Conservation (phyloP, 768 basidiomycete species). For the Termitomyces sp. region DNA sequence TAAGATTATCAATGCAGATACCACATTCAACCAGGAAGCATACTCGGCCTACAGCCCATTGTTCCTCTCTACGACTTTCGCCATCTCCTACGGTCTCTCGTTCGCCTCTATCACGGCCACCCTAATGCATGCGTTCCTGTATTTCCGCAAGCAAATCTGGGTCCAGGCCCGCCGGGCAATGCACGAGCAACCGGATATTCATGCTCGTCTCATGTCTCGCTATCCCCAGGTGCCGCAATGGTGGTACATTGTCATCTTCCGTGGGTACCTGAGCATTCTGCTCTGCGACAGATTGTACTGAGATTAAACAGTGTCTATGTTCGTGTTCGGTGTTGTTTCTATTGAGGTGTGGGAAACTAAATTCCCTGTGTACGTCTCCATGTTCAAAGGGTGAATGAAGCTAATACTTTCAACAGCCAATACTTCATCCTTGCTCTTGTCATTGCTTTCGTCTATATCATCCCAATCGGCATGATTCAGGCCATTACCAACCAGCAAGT, state of each 20-base stretch:
- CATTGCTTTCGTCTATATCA: conserved; percentile 60
- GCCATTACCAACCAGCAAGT: conserved; percentile 81
- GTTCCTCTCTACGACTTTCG: conserved; percentile 67
- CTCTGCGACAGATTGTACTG: background rate
- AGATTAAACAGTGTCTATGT: conserved; percentile 43
- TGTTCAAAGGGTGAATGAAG: background rate
- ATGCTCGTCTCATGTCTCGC: conserved; percentile 72
- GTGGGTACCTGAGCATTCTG: conserved; percentile 23
- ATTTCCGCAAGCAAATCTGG: conserved; percentile 78
- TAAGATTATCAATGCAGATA: conserved; percentile 45
- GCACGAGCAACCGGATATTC: conserved; percentile 78
- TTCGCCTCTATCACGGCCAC: conserved; percentile 79
- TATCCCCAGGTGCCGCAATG: conserved; percentile 78
- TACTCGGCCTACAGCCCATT: conserved; percentile 58
- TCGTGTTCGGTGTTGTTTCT: conserved; percentile 59
- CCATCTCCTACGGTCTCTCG: conserved; percentile 75
- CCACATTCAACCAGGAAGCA: conserved; percentile 47
- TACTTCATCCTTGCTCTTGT: conserved; percentile 65
- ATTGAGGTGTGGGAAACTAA: conserved; percentile 69
- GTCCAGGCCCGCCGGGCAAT: conserved; percentile 62
- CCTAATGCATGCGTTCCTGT: conserved; percentile 63
- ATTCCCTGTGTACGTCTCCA: conserved; percentile 60
- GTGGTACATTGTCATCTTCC: conserved; percentile 75
- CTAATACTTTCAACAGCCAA: conserved; percentile 19
- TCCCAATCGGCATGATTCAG: conserved; percentile 62